These are phyloP conservation scores for Bremia lactucae DNA, from an alignment of 352 stramenopile genomes.

Conservation along the genomic window DNA sequence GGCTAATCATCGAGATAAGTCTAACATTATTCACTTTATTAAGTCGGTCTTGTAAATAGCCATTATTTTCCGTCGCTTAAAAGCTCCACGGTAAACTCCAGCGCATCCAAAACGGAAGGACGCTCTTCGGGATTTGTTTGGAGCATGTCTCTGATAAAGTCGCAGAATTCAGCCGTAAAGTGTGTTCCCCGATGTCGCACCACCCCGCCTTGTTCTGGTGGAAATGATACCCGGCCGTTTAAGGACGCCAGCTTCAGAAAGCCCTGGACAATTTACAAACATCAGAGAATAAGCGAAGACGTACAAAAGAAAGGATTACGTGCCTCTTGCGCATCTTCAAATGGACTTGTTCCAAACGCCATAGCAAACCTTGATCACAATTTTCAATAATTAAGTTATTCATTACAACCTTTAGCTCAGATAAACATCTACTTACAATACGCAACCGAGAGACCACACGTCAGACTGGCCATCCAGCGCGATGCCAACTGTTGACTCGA, in stretches of 20 bases:
- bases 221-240: conserved; percentile 69
- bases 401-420: background rate
- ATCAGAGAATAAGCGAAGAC: conserved; percentile 1
- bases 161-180: conserved; percentile 75
- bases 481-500: conserved; percentile 55
- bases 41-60: conserved; percentile 9
- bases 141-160: conserved; percentile 84
- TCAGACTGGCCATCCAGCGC: conserved; percentile 72
- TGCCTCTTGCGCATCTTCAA: conserved; percentile 68
- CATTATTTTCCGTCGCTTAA: conserved; percentile 53
- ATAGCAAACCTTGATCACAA: conserved; percentile 49
- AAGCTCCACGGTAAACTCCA: conserved; percentile 77
- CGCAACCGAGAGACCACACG: conserved; percentile 77
- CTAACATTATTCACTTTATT: background rate
- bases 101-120: conserved; percentile 60
- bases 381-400: background rate
- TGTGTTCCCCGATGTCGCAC: conserved; percentile 51
- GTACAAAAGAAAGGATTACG: background rate
- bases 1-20: no score
- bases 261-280: conserved; percentile 24
- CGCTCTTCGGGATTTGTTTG: conserved; percentile 74
- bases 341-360: conserved; percentile 74
- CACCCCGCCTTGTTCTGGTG: conserved; percentile 56
- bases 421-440: conserved; percentile 39
- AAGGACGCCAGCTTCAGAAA: conserved; percentile 80